These are phyloP conservation scores for Penicillium atrosanguineum DNA, from an alignment of 495 filamentous ascomycete species.

Conservation along the genomic window DNA sequence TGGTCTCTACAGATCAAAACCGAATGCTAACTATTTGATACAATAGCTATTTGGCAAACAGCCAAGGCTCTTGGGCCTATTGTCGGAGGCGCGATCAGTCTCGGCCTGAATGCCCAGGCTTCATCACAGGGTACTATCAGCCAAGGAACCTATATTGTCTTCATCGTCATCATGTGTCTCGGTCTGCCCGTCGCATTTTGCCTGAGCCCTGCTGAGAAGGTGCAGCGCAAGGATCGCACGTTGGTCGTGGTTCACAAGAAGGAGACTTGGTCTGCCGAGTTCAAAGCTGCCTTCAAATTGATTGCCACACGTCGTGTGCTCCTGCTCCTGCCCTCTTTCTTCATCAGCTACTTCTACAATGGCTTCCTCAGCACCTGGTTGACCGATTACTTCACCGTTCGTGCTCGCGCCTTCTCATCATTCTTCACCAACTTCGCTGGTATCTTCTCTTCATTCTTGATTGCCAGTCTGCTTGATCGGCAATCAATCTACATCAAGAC, in stretches of 20 bases:
- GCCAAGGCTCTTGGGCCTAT: slow-evolving; percentile 33
- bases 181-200: slow-evolving; percentile 28
- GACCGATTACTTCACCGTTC: slow-evolving; percentile 34
- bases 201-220: slow-evolving; percentile 33
- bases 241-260: slow-evolving; percentile 30
- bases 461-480: slow-evolving; percentile 29
- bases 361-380: slow-evolving; percentile 33
- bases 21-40: not conserved
- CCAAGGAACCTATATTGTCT: slow-evolving; percentile 30
- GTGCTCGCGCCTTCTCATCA: slow-evolving; percentile 32
- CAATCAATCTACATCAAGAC: slow-evolving; percentile 36
- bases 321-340: slow-evolving; percentile 29
- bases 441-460: slow-evolving; percentile 31
- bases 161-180: slow-evolving; percentile 37
- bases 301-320: slow-evolving; percentile 28
- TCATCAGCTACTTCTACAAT: slow-evolving; percentile 41
- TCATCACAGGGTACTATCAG: slow-evolving; percentile 25
- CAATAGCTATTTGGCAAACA: slow-evolving; percentile 32
- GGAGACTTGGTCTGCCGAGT: slow-evolving; percentile 25
- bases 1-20: not conserved
- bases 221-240: slow-evolving; percentile 30
- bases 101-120: slow-evolving; percentile 30
- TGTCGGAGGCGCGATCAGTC: slow-evolving; percentile 31
- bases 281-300: slow-evolving; percentile 28
- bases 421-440: slow-evolving; percentile 38